Evolutionary conservation across 2,329 filamentous ascomycete genomes (phyloP).

Genomic region (Stachybotrys chartarum): DNA sequence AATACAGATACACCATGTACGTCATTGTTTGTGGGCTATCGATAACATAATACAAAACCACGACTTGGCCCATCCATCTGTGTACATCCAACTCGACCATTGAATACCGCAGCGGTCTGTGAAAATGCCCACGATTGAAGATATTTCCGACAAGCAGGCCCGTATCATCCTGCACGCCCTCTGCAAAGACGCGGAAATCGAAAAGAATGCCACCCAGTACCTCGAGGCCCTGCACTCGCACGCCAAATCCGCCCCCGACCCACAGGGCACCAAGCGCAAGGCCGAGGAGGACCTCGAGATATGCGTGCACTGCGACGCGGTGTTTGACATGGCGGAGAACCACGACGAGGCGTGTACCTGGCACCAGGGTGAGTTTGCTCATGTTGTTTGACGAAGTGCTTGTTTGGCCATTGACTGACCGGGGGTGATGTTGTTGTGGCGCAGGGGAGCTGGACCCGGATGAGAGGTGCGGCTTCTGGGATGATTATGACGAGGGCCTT

Average conservation of each 20-base stretch:
- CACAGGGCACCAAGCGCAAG: slow-evolving; percentile 9
- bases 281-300: slow-evolving; percentile 7
- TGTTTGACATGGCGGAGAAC: slow-evolving; percentile 5
- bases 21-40: too few species aligned
- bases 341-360: slow-evolving; percentile 5
- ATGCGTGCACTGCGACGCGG: slow-evolving; percentile 8
- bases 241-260: background rate
- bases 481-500: slow-evolving; percentile 9
- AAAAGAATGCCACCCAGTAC: slow-evolving; percentile 3
- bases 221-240: slow-evolving; percentile 2
- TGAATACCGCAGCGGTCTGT: background rate
- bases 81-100: background rate
- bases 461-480: slow-evolving; percentile 4
- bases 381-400: background rate
- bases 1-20: too few species aligned
- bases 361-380: slow-evolving; percentile 9
- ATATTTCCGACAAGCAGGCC: background rate
- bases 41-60: too few species aligned
- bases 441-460: slow-evolving; percentile 11
- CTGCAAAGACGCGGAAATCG: slow-evolving; percentile 5
- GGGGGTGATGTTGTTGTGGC: background rate
- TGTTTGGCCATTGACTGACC: background rate
- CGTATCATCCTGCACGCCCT: slow-evolving; percentile 11
- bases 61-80: background rate
- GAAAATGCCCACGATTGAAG: background rate